Evolutionary conservation across 257 asterid species (phyloP), one percentile per base, ranked within the genome.

Genomic region (Anisodus tanguticus): DNA sequence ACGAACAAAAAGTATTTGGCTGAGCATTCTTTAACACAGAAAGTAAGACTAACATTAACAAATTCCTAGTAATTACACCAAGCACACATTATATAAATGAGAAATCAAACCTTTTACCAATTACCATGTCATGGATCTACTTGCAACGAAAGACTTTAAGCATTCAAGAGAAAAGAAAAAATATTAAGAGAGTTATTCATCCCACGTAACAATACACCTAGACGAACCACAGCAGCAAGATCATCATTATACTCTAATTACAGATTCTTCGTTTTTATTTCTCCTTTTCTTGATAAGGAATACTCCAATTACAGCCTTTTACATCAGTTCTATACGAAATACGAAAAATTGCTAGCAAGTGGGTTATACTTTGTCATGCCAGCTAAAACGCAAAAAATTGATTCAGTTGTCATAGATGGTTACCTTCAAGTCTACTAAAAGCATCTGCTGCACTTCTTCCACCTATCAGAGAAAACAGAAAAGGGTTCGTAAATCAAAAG

Each of bases 391-490:
- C 15, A 77, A 59, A 72, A 37, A 19, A 2, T n/a, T 76, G 35
- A 12, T 59, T 26, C 51, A 79, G 83, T 81, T 80, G 16, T 31
- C 77, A 59, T 47, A 51, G 76, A 72, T 57, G 77, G 43, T 83
- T 90, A 94, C 98, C 99, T 84, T 88, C 94, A 64, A 92, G 93
- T 86, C 93, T 90, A 82, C 81, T 92, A 58, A 91, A 83, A 89
- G 96, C 90, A 72, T 89, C 87, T 35, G 91, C 92, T 57, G 88
- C 88, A 37, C 83, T 88, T 89, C 89, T 89, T 90, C 93, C 90
- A 88, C 97, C 99, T 95, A 93, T 70, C 85, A 84, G 45, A 64
- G 51, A 87, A 60, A 63, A 60, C 81, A 59, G 9, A 4, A 59
- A 60, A 39, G 39, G 12, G 57, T 41, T 80, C 31, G 9, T 11